Evolutionary conservation across 228 moss, liverwort and hornwort genomes (phyloP).

Genomic region (Sphagnum magellanicum): DNA sequence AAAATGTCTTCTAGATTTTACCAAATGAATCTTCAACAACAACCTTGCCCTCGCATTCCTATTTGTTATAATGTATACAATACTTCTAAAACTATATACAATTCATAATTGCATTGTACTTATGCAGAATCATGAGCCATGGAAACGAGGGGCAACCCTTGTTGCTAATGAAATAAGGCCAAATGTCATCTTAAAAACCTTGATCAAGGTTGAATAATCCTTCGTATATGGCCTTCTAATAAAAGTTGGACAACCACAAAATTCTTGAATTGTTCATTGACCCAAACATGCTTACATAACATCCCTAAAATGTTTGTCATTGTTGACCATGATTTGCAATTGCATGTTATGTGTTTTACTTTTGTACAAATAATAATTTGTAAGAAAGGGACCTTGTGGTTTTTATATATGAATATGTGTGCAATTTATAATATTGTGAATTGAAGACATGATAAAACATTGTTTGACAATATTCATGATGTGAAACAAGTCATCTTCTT

Average conservation of each 20-base stretch:
- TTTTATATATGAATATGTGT: neutral
- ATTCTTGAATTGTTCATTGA: neutral
- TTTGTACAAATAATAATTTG: conserved; percentile 4
- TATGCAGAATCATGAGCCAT: neutral
- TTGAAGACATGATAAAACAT: neutral
- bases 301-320: neutral
- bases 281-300: conserved; percentile 4
- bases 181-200: neutral
- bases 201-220: neutral
- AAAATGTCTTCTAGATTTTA: neutral
- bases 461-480: conserved; percentile 4
- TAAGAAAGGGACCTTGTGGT: neutral
- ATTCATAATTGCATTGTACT: neutral
- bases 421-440: neutral
- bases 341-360: conserved; percentile 2
- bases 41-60: neutral
- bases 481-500: neutral
- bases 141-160: neutral
- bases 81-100: neutral
- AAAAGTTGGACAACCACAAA: neutral
- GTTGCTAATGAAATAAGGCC: neutral
- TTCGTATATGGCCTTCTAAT: neutral
- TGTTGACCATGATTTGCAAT: conserved; percentile 4
- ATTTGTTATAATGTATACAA: neutral
- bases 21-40: neutral